Base-by-base conservation (phyloP, 495 filamentous ascomycete genomes). In the Friedmanniomyces endolithicus region DNA sequence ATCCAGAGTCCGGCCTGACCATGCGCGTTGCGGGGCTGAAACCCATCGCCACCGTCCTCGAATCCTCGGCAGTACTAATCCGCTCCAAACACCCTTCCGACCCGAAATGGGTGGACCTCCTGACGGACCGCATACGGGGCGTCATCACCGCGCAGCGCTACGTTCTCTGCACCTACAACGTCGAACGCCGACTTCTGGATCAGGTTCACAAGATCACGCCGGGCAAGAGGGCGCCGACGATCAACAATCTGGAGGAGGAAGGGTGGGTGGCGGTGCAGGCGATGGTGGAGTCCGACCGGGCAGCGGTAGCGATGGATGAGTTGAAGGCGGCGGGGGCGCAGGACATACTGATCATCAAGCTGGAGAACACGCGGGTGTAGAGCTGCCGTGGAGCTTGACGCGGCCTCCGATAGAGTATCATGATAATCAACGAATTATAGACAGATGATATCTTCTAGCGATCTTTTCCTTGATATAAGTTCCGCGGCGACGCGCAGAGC, bases 1-100 rank as follows among this genome's bases (percentile, higher is more conserved):
- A 41, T 29, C 4, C 56, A 95, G 92, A 98, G 79, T 98, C 92
- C 35, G 92, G 92, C 47, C 90, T 96, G 65, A 98, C 92, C 11
- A 98, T 98, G 92, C 88, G 84, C 64, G 92, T 89, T 1, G 90
- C 90, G 33, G 94, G 94, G n/a, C 76, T 98, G 41, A 94, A 92
- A 69, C 80, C 94, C 57, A 95, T 98, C 64, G 89, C 88, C 58
- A 98, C 92, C 1, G 88, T 98, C 17, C 75, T 95, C 25, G 81
- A 85, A 50, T 87, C 84, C 52, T 87, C 81, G 2, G 89, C 92
- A 23, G 79, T 95, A 24, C 78, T 98, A 33, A 89, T 98, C 74
- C 90, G 90, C 71, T 95, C 90, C 31, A 90, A 84, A 60, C 75
- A 81, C 57, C 83, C 90, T n/a, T 84, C 83, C 60, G 85, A 92